Evolutionary conservation across 106 monocot genomes (phyloP).

Genomic region (Gastrodia elata): DNA sequence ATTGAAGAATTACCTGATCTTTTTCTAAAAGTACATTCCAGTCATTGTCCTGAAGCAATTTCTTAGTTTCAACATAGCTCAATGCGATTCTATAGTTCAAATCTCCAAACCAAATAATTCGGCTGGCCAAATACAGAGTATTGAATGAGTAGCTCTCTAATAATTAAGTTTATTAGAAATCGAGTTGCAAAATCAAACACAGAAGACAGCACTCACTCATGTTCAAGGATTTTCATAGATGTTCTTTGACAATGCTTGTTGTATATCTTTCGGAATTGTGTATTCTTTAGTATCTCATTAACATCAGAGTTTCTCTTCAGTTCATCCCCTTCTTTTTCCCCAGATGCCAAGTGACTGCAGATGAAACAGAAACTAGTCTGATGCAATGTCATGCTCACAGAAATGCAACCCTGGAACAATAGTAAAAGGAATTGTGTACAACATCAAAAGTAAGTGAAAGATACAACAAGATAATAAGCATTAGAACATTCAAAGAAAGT

Average conservation of each 20-base stretch:
- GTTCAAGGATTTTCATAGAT: slow-evolving; percentile 50
- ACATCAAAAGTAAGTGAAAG: neutral
- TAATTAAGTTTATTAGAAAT: neutral
- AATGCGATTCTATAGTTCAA: slow-evolving; percentile 69
- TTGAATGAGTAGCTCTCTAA: neutral
- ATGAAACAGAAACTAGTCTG: slow-evolving; percentile 66
- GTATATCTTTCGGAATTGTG: slow-evolving; percentile 47
- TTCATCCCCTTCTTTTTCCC: slow-evolving; percentile 70
- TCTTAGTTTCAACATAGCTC: slow-evolving; percentile 49
- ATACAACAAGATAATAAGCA: neutral
- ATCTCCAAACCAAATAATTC: slow-evolving; percentile 76
- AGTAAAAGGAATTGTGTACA: neutral
- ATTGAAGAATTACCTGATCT: slow-evolving; percentile 50
- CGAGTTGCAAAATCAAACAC: neutral
- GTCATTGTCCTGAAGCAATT: slow-evolving; percentile 46
- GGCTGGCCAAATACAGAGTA: slow-evolving; percentile 22
- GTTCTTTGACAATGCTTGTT: slow-evolving; percentile 27
- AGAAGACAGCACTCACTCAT: slow-evolving; percentile 40
- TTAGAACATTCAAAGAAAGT: neutral
- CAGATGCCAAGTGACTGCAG: slow-evolving; percentile 65
- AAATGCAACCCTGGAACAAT: slow-evolving; percentile 53
- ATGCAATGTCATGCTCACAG: slow-evolving; percentile 66
- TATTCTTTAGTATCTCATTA: slow-evolving; percentile 53
- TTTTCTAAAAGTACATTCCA: slow-evolving; percentile 67
- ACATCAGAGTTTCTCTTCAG: slow-evolving; percentile 59